Evolutionary conservation across 495 filamentous ascomycete species (phyloP), one percentile per base, ranked within the genome.

Genomic region (Achaetomiella virescens): DNA sequence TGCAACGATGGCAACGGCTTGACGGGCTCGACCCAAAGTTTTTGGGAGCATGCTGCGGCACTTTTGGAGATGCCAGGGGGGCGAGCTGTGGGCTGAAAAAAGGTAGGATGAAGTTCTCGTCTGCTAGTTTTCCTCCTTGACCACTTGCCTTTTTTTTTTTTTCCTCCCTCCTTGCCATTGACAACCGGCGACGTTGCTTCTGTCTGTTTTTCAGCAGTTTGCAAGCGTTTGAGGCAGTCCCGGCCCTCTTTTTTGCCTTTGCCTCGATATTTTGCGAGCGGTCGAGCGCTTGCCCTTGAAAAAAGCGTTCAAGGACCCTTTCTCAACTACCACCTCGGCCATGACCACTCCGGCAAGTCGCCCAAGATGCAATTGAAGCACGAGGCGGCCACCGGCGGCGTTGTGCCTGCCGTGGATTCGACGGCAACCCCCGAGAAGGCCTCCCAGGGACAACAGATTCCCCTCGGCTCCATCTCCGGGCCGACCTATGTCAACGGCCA

Each of bases 401-500:
- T 44, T 31, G 54, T 41, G 56, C 55, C 48, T 1, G 52, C 15
- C 29, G 22, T 42, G n/a, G 50, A 43, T 10, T n/a, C 49, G 40
- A 55, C 43, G 14, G 35, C 36, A 0, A 46, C 63, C 25, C 64
- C 65, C 44, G 58, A 59, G 58, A 61, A 59, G 60, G 64, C 71
- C 58, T 27, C n/a, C 10, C 25, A 84, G 81, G 6, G 75, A 80
- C 45, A 80, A 74, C 58, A 75, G 47, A 68, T 83, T 48, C 58
- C 77, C 17, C 71, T 86, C 35, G 69, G 84, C 43, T 83, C 86
- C 66, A 86, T 98, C 70, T 82, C 78, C 46, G 95, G 93, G 42
- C 89, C 90, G 48, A 91, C 88, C 36, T 98, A 98, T 78, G 77
- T 88, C 38, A 96, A 91, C 31, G 85, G 90, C 42, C 95, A 97